Evolutionary conservation across 371 early-diverging fungal species (phyloP).

Genomic region (Mortierella sp.): DNA sequence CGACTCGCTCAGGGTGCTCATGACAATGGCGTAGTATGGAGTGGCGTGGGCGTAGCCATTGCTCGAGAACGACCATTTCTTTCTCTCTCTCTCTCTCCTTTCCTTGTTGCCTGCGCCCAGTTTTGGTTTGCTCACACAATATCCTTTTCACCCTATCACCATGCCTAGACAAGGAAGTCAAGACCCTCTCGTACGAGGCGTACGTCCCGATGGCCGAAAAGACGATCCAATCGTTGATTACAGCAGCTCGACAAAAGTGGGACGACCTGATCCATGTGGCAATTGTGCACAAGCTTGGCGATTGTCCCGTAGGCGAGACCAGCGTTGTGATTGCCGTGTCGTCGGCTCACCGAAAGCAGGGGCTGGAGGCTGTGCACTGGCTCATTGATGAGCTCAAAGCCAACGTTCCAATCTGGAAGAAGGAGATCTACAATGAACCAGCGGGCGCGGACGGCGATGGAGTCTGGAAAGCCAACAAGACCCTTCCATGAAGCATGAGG

Average conservation of each 20-base stretch:
- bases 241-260: conserved; percentile 72
- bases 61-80: too few relatives aligned
- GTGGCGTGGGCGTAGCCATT: too few relatives aligned
- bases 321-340: conserved; percentile 86
- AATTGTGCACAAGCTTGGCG: conserved; percentile 80
- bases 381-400: conserved; percentile 88
- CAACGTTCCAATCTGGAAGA: conserved; percentile 91
- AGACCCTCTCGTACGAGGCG: conserved; percentile 83
- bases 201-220: conserved; percentile 86
- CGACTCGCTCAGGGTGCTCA: too few relatives aligned
- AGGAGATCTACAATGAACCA: conserved; percentile 82
- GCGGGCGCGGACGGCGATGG: conserved; percentile 54
- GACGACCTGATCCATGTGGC: conserved; percentile 70
- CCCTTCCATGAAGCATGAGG: conserved; percentile 15
- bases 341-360: conserved; percentile 81
- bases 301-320: conserved; percentile 82
- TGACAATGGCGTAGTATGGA: too few relatives aligned
- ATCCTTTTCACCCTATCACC: neutral
- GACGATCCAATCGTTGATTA: conserved; percentile 64
- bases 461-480: conserved; percentile 50
- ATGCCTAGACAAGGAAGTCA: conserved; percentile 74
- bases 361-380: conserved; percentile 79
- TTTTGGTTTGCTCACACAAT: neutral
- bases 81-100: too few relatives aligned
- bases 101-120: too few relatives aligned